These are phyloP conservation scores for Auriculariales sp. DNA, from an alignment of 768 basidiomycete genomes.

Conservation along the genomic window DNA sequence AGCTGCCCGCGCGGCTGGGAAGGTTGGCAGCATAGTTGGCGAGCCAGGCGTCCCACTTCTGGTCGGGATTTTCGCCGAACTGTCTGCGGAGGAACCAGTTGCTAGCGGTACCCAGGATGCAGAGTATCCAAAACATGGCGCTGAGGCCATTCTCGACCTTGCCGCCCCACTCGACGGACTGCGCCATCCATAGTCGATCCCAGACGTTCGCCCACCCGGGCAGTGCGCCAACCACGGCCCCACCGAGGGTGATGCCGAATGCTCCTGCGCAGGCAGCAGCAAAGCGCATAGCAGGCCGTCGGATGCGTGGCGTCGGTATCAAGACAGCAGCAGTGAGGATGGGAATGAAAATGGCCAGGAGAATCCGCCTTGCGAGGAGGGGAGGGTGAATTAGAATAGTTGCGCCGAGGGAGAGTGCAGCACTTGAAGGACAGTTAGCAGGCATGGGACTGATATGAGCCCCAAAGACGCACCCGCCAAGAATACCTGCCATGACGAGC, in stretches of 20 bases:
- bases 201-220: constrained; percentile 46
- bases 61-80: constrained; percentile 55
- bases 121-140: constrained; percentile 39
- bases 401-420: constrained; percentile 32
- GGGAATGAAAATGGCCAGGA: constrained; percentile 23
- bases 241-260: constrained; percentile 37
- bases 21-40: constrained; percentile 40
- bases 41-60: constrained; percentile 61
- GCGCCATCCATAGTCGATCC: constrained; percentile 42
- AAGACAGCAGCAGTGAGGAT: constrained; percentile 26
- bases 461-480: constrained; percentile 34
- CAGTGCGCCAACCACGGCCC: constrained; percentile 36
- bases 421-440: constrained; percentile 16
- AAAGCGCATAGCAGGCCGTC: constrained; percentile 35
- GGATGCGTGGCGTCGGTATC: constrained; percentile 29
- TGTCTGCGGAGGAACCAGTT: constrained; percentile 43
- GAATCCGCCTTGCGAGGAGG: constrained; percentile 31
- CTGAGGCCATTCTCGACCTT: constrained; percentile 42
- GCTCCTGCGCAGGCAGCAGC: constrained; percentile 39
- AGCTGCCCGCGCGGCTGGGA: constrained; percentile 42
- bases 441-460: background rate
- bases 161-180: constrained; percentile 37
- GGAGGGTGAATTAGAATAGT: constrained; percentile 42
- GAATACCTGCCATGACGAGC: constrained; percentile 30
- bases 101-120: constrained; percentile 26